Percentiles rank a stretch among this genome's conserved stretches.
Conservation (phyloP, 2,329 filamentous ascomycete species). For the Penicillium palitans region DNA sequence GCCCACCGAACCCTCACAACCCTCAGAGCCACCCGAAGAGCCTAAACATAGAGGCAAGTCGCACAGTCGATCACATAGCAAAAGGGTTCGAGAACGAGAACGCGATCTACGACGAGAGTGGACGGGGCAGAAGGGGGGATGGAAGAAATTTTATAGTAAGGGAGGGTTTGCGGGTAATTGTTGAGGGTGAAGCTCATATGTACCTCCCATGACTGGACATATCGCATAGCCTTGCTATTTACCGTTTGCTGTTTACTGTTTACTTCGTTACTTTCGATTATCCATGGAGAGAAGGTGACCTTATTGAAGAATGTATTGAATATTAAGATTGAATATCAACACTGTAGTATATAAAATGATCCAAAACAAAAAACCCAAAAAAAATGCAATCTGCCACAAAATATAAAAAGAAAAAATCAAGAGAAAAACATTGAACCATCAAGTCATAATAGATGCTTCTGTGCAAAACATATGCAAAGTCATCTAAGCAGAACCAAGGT, state of each 20-base stretch:
- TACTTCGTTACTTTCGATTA: not conserved
- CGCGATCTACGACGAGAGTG: constrained; percentile 1
- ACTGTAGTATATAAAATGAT: not conserved
- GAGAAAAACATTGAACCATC: constrained; percentile 18
- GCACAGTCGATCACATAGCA: constrained; percentile 3
- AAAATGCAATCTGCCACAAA: constrained; percentile 13
- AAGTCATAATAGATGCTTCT: constrained; percentile 18
- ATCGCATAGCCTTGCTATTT: not conserved
- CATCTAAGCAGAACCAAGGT: constrained; percentile 36
- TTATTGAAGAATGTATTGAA: not conserved
- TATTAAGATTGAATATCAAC: not conserved
- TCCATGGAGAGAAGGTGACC: not conserved
- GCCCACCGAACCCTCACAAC: not conserved
- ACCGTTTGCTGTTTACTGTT: not conserved
- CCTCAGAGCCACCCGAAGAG: not conserved
- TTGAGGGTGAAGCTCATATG: not conserved
- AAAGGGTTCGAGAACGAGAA: constrained; percentile 2
- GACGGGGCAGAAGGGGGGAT: constrained; percentile 8
- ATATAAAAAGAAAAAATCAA: constrained; percentile 3
- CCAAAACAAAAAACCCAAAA: not conserved
- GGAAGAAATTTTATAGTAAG: not conserved
- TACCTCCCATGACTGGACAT: not conserved
- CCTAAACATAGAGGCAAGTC: not conserved
- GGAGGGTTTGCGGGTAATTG: not conserved
- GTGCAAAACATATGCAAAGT: not conserved